Evolutionary conservation across 352 stramenopile genomes (phyloP), one percentile per base, ranked within the genome.

Genomic region (Pythium aristosporum): DNA sequence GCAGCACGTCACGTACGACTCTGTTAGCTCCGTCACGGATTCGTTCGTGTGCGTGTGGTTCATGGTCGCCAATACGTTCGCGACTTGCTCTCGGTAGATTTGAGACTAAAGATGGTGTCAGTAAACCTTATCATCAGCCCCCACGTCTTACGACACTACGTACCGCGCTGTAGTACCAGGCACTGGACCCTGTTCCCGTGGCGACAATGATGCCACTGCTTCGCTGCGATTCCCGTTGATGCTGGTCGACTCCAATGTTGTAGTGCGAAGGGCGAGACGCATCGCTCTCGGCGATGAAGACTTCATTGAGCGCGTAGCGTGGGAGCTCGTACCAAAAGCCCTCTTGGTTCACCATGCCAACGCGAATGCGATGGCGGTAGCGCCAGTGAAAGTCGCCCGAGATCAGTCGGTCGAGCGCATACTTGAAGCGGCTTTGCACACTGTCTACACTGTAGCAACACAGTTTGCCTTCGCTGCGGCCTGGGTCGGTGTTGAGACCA

Each of bases 341-440:
- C 67, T 96, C 87, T 49, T 94, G 87, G 64, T 96, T 94, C 34
- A 96, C 87, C 85, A 96, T 94, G 20, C 84, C 86, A 0, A 94
- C 86, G 64, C 85, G 85, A 65, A 94, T 94, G 53, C 87, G 85
- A 53, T 94, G 85, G 16, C 87, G 85, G 42, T 91, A 62, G 5
- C 82, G 80, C 86, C 85, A 94, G 32, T 77, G 78, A 52, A 94
- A 94, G 36, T 96, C 82, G 25, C 87, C 85, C 20, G 67, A 74
- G 18, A 92, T 61, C 44, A 94, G 63, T 8, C 77, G 81, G 16
- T 93, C 83, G 25, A 94, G 67, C 12, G 79, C 86, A 28, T 82
- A 72, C 44, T 65, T 77, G 57, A 96, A 96, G 11, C 83, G 84
- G 62, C 91, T 79, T 43, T 68, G 78, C 25, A 91, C 76, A 41